Percentiles rank a stretch among this genome's conserved stretches.
Evolutionary conservation across 495 filamentous ascomycete genomes (phyloP).

Genomic region (Penicillium argentinense): DNA sequence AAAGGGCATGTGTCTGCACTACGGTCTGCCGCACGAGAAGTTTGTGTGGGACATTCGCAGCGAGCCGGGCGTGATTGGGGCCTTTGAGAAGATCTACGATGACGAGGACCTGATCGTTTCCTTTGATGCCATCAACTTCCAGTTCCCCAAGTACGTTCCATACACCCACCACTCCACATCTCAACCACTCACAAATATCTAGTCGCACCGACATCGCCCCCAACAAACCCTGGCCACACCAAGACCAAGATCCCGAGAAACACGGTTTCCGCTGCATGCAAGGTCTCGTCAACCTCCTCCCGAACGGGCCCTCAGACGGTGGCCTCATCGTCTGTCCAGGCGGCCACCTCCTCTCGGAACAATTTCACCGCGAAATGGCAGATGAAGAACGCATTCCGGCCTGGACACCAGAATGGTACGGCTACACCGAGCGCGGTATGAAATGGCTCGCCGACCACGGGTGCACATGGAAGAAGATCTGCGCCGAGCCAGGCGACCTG

Average conservation of each 20-base stretch:
- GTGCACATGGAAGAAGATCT: constrained; percentile 37
- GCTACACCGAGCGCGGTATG: constrained; percentile 38
- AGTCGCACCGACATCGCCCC: constrained; percentile 34
- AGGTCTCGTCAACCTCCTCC: constrained; percentile 46
- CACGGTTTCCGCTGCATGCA: constrained; percentile 48
- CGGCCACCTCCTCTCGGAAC: constrained; percentile 30
- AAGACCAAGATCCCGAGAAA: constrained; percentile 44
- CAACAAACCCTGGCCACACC: constrained; percentile 48
- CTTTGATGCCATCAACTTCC: constrained; percentile 45
- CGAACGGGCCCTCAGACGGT: constrained; percentile 44
- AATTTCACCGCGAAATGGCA: constrained; percentile 37
- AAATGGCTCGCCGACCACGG: constrained; percentile 39
- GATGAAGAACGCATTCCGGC: constrained; percentile 33
- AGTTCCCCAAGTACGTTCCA: constrained; percentile 37
- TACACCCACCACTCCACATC: too few species aligned
- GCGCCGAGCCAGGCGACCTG: constrained; percentile 43
- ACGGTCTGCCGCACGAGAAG: constrained; percentile 42
- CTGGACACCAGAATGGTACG: constrained; percentile 42
- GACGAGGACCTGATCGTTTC: constrained; percentile 46
- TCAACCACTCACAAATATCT: not conserved
- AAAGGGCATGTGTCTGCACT: constrained; percentile 42
- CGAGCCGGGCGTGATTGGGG: constrained; percentile 40
- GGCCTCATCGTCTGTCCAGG: constrained; percentile 41
- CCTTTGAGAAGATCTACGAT: constrained; percentile 42
- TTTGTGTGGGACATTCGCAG: constrained; percentile 43